Base-by-base conservation (phyloP, 352 stramenopile genomes). In the Pythium phragmitis region DNA sequence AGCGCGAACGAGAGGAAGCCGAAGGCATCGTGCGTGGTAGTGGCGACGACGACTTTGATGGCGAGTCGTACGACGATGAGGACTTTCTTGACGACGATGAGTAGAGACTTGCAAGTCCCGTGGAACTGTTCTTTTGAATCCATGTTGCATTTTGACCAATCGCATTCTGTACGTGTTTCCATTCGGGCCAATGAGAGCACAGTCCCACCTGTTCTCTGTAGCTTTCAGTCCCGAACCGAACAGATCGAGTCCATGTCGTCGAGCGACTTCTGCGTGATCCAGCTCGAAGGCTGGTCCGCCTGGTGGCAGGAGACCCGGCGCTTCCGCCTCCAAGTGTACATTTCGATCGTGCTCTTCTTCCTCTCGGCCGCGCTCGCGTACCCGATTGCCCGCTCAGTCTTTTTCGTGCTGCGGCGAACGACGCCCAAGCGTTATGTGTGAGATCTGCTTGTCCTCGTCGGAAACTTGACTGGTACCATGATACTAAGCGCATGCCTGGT, bases 281-380 rank as follows among this genome's bases (percentile, higher is more conserved):
- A 69, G 67, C 75, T 73, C 57, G 72, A 70, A 26, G 80, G 77
- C 4, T 91, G 80, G 78, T 49, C 63, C 23, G 65, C 60, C 33
- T 91, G 82, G 82, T 91, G 82, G 82, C 39, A 70, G 43, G 60
- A 85, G 52, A 84, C 77, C 42, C 77, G 73, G 60, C 57, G 65
- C 26, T 77, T 74, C 41, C 77, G 68, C 60, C 50, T 85, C 30
- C 73, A 77, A 66, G 85, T 77, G 14, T 91, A 91, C 63, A 69
- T 81, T 45, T 89, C 82, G 34, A 74, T 91, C 72, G 70, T 88
- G 53, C 75, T 91, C 55, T 89, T 91, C 70, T 88, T 89, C 65
- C 80, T 91, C 43, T 91, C 82, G 55, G 78, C 82, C 30, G 80
- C 86, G 62, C 72, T 91, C 58, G 79, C 80, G 60, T 73, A 80